These are phyloP conservation scores for Eleusine indica DNA, from an alignment of 176 grass and related monocot genomes.

Conservation along the genomic window DNA sequence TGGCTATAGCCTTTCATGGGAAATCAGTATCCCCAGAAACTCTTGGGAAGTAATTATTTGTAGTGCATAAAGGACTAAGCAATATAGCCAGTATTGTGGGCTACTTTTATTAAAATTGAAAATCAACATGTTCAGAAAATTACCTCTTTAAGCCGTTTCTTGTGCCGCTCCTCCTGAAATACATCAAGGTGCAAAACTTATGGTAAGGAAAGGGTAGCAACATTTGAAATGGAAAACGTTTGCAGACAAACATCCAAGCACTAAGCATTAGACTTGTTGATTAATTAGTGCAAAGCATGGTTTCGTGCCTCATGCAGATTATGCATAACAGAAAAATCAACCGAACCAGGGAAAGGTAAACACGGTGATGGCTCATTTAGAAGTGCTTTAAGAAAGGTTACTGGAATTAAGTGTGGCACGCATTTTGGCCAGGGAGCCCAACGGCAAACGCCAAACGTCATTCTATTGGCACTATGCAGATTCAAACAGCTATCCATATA, in stretches of 20 bases:
- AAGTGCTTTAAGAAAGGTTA: neutral
- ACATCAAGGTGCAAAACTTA: neutral
- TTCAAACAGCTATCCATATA: too few relatives aligned
- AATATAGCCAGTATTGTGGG: neutral
- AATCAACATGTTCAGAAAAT: neutral
- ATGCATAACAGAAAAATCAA: neutral
- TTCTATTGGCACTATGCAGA: neutral
- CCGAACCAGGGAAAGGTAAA: neutral
- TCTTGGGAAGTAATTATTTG: neutral
- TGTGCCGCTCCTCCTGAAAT: constrained; percentile 71
- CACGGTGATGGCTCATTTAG: neutral
- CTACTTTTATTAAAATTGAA: neutral
- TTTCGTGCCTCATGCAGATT: neutral
- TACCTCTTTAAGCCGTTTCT: constrained; percentile 83
- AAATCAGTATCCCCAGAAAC: neutral
- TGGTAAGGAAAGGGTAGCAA: neutral
- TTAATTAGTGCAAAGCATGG: neutral
- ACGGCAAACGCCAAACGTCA: neutral
- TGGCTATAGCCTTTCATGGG: neutral
- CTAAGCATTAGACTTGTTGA: neutral
- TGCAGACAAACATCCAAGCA: neutral
- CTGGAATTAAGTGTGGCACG: neutral
- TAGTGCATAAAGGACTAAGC: neutral
- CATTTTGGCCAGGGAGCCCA: neutral
- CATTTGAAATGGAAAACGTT: neutral